Evolutionary conservation across 148 eudicot genomes (phyloP).

Genomic region (Heliosperma pusillum): DNA sequence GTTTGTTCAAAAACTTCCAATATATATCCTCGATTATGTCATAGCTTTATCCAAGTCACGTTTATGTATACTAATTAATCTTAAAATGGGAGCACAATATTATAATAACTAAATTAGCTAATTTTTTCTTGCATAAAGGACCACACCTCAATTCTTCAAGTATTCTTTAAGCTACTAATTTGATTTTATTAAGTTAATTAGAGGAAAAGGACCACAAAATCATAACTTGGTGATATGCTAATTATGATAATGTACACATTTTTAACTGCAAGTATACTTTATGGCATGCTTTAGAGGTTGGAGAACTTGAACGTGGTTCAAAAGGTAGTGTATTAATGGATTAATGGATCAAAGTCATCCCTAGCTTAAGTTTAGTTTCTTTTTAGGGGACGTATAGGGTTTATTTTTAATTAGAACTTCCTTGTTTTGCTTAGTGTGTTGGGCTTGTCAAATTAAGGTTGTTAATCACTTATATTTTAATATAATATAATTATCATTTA

Average conservation of each 20-base stretch:
- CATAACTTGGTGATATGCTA: slow-evolving; percentile 39
- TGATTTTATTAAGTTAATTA: background rate
- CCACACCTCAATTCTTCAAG: slow-evolving; percentile 17
- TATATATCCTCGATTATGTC: too few relatives aligned
- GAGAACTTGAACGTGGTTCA: slow-evolving; percentile 34
- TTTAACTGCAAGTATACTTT: slow-evolving; percentile 23
- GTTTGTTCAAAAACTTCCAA: too few relatives aligned
- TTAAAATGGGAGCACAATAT: background rate
- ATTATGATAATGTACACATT: slow-evolving; percentile 32
- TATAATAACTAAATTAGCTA: background rate
- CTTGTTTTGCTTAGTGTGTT: background rate
- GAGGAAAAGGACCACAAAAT: slow-evolving; percentile 29
- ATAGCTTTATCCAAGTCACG: background rate
- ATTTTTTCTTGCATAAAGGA: background rate
- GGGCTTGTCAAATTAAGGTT: slow-evolving; percentile 25
- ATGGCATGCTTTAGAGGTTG: slow-evolving; percentile 25
- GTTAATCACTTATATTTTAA: background rate
- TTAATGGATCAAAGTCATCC: slow-evolving; percentile 24
- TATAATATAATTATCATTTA: background rate
- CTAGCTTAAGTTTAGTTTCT: slow-evolving; percentile 14
- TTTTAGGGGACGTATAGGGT: slow-evolving; percentile 19
- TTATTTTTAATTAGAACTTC: background rate
- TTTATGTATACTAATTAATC: background rate
- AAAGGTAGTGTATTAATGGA: slow-evolving; percentile 25
- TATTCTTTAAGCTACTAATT: background rate